Conservation (phyloP, 345 rosid genomes). For the Citrus australasica region DNA sequence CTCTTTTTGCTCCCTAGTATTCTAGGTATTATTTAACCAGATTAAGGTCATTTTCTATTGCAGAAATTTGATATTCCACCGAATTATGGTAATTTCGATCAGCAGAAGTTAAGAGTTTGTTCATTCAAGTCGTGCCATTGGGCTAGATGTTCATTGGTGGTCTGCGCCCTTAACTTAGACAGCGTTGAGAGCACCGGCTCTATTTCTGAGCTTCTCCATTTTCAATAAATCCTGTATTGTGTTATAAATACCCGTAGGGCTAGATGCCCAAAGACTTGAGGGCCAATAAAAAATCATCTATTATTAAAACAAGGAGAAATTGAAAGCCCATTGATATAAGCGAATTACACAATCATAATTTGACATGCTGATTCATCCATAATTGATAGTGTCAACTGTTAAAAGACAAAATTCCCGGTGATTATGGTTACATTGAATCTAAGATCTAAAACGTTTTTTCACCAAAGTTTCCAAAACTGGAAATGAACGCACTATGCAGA, state of each 20-base stretch:
- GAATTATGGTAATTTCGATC: no score
- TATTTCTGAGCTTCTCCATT: no score
- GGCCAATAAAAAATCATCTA: background rate
- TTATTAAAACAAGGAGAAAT: background rate
- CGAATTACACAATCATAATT: background rate
- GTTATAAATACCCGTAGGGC: background rate
- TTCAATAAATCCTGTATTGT: no score
- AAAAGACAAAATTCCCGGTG: constrained; percentile 22
- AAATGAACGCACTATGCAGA: constrained; percentile 11
- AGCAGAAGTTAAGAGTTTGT: no score
- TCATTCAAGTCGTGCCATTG: no score
- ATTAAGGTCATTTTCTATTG: no score
- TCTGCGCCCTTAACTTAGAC: no score
- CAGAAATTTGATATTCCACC: no score
- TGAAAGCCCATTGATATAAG: background rate
- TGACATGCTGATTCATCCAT: background rate
- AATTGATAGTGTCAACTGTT: background rate
- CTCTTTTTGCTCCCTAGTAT: no score
- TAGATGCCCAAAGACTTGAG: background rate
- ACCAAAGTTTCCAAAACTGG: background rate
- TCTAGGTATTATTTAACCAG: no score
- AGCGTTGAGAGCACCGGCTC: no score
- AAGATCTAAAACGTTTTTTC: constrained; percentile 8
- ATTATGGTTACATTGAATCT: constrained; percentile 18
- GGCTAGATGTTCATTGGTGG: no score